Percentiles rank a stretch among this genome's conserved stretches.
Conservation (phyloP, 2,329 filamentous ascomycete species). For the Waltergamsia citrina region DNA sequence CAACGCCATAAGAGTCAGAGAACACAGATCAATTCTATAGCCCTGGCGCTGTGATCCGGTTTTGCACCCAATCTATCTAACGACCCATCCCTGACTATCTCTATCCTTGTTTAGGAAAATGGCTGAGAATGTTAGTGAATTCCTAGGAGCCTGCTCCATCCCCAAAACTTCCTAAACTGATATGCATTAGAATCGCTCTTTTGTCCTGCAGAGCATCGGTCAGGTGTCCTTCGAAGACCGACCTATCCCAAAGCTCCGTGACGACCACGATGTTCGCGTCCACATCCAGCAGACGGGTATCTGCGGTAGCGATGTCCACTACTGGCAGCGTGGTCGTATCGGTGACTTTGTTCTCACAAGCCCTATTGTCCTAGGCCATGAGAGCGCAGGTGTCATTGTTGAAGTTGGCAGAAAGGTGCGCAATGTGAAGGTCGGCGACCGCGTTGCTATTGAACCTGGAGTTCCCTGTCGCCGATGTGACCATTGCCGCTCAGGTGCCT, state of each 20-base stretch:
- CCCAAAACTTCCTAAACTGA: background rate
- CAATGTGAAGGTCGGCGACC: constrained; percentile 30
- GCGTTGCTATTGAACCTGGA: constrained; percentile 38
- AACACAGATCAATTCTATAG: too few species aligned
- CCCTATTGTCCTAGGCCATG: constrained; percentile 38
- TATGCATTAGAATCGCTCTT: constrained; percentile 28
- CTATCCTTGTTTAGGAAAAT: too few species aligned
- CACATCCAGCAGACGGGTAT: constrained; percentile 35
- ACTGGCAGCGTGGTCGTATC: constrained; percentile 36
- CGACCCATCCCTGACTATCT: too few species aligned
- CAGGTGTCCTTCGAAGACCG: constrained; percentile 34
- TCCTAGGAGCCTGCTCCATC: too few species aligned
- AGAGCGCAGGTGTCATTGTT: constrained; percentile 29
- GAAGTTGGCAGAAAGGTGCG: constrained; percentile 29
- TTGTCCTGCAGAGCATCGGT: constrained; percentile 34
- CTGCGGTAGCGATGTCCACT: constrained; percentile 35
- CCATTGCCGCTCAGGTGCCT: constrained; percentile 27
- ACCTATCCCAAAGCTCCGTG: constrained; percentile 24
- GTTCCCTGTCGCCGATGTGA: constrained; percentile 33
- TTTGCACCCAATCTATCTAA: too few species aligned
- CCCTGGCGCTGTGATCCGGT: too few species aligned
- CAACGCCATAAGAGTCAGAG: too few species aligned
- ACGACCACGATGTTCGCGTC: constrained; percentile 30
- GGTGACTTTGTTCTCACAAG: constrained; percentile 31
- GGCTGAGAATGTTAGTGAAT: too few species aligned